Conservation (phyloP, 2,329 filamentous ascomycete species). For the Alternaria tenuissima region DNA sequence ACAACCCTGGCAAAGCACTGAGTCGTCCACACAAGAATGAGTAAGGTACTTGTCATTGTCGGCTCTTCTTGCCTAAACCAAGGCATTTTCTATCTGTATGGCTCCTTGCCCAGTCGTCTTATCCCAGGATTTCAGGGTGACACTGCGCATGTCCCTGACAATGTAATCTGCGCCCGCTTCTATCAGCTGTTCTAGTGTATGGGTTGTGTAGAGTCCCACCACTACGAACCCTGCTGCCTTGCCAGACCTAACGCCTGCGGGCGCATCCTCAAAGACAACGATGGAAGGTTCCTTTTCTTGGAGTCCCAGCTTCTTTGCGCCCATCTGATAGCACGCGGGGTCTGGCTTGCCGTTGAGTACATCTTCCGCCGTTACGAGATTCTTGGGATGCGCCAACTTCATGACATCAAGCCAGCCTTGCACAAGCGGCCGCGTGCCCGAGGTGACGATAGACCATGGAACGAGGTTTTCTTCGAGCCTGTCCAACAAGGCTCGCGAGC, state of each 20-base stretch:
- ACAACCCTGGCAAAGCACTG: constrained; percentile 6
- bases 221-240: constrained; percentile 88
- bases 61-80: constrained; percentile 45
- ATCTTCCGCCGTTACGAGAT: constrained; percentile 60
- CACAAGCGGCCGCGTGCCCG: constrained; percentile 58
- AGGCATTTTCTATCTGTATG: constrained; percentile 72
- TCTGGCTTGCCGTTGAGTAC: constrained; percentile 60
- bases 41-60: constrained; percentile 8
- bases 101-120: constrained; percentile 66
- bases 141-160: constrained; percentile 78
- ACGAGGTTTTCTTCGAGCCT: constrained; percentile 68
- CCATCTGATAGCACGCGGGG: constrained; percentile 59
- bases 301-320: constrained; percentile 52
- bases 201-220: constrained; percentile 84
- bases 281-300: constrained; percentile 57
- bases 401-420: constrained; percentile 61
- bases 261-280: constrained; percentile 88
- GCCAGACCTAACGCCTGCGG: constrained; percentile 82
- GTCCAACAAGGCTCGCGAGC: constrained; percentile 75
- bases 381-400: constrained; percentile 56
- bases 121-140: constrained; percentile 67
- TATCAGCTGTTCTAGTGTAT: constrained; percentile 74
- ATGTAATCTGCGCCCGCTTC: constrained; percentile 88
- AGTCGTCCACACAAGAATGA: neutral
- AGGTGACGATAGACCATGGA: constrained; percentile 82